phyloP scores from a whole-genome alignment of 352 stramenopile genomes.

The Peronospora belbahrii region DNA sequence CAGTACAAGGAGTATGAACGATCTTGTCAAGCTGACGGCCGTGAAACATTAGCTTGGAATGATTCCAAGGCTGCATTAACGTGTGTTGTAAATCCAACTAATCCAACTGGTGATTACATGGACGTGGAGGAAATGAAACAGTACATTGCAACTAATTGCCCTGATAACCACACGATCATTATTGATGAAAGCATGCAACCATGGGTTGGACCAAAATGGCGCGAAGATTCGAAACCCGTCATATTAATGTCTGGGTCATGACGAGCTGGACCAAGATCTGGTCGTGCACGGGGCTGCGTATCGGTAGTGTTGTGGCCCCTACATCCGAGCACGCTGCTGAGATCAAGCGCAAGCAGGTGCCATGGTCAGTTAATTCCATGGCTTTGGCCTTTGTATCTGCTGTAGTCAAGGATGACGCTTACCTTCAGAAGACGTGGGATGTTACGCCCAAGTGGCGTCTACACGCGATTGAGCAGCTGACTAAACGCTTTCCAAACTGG shows the following conservation, averaged over 20 bases:
- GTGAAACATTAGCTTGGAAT: conserved; percentile 66
- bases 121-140: conserved; percentile 71
- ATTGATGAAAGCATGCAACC: conserved; percentile 90
- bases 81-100: conserved; percentile 87
- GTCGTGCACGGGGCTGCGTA: conserved; percentile 85
- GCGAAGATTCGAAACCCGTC: conserved; percentile 66
- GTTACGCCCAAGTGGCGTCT: conserved; percentile 76
- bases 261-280: conserved; percentile 90
- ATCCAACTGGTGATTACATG: conserved; percentile 87
- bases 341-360: conserved; percentile 89
- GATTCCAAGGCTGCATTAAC: conserved; percentile 67
- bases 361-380: conserved; percentile 89
- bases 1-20: conserved; percentile 88
- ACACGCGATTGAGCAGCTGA: conserved; percentile 42
- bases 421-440: conserved; percentile 80
- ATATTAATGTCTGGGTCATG: conserved; percentile 89
- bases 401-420: conserved; percentile 70
- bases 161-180: conserved; percentile 85
- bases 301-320: conserved; percentile 83
- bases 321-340: conserved; percentile 60
- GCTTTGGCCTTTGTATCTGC: conserved; percentile 79
- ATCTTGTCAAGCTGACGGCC: conserved; percentile 74
- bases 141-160: conserved; percentile 82
- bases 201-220: conserved; percentile 81
- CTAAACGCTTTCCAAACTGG: conserved; percentile 59